Percentiles rank a stretch among this genome's conserved stretches.
phyloP scores from a whole-genome alignment of 495 filamentous ascomycete species.

The Neurospora sp. region DNA sequence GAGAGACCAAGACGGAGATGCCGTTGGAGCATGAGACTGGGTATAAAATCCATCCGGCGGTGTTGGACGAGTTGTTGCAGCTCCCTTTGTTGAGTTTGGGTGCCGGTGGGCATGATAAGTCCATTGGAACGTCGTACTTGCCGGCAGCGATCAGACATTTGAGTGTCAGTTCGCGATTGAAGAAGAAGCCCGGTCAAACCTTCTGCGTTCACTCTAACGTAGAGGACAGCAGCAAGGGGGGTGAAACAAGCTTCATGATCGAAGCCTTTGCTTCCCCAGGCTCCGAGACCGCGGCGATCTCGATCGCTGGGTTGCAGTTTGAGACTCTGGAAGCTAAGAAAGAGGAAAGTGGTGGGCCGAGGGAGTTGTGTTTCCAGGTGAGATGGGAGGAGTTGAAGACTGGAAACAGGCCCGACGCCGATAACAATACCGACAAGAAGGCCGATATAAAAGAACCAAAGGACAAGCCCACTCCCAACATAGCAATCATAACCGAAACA shows the following conservation, averaged over 20 bases:
- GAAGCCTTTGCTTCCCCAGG: slow-evolving; percentile 21
- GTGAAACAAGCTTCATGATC: slow-evolving; percentile 12
- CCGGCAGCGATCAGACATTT: slow-evolving; percentile 21
- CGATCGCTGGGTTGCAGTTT: slow-evolving; percentile 22
- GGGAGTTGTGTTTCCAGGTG: slow-evolving; percentile 32
- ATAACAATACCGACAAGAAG: not conserved
- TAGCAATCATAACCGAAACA: slow-evolving; percentile 29
- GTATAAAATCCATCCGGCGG: slow-evolving; percentile 35
- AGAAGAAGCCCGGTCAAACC: slow-evolving; percentile 14
- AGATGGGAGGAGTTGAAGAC: slow-evolving; percentile 27
- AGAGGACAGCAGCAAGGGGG: slow-evolving; percentile 10
- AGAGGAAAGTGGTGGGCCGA: slow-evolving; percentile 3
- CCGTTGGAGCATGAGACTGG: slow-evolving; percentile 33
- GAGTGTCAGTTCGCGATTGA: slow-evolving; percentile 17
- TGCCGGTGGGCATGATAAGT: slow-evolving; percentile 1
- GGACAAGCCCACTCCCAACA: slow-evolving; percentile 9
- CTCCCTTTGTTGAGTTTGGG: slow-evolving; percentile 19
- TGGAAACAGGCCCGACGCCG: not conserved
- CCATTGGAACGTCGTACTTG: slow-evolving; percentile 5
- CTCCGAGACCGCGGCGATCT: slow-evolving; percentile 17
- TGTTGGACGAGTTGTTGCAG: slow-evolving; percentile 37
- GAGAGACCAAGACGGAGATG: slow-evolving; percentile 39
- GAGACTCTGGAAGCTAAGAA: slow-evolving; percentile 5
- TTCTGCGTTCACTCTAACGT: slow-evolving; percentile 20
- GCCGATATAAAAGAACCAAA: slow-evolving; percentile 1